Evolutionary conservation across 345 rosid species (phyloP), one percentile per base, ranked within the genome.

Genomic region (Angophora floribunda): DNA sequence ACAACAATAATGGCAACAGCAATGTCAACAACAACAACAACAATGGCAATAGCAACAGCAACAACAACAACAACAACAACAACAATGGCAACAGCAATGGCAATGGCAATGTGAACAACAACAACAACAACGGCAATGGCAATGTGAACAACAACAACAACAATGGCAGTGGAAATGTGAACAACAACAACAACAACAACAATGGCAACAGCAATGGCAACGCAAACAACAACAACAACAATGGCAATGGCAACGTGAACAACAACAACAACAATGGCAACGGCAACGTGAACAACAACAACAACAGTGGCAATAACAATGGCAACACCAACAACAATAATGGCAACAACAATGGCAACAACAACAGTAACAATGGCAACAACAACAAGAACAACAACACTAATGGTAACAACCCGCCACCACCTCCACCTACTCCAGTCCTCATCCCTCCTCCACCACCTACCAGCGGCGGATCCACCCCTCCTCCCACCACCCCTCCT

Each of bases 381-480:
- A 55, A 55, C 61, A 55, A 55, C 61, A 11, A 55, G 61, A 55
- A 55, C 61, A 55, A 22, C 61, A 55, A 55, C 61, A 55, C 21
- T 8, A 55, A 55, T 55, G 61, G 61, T 26, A 9, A 55, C 61
- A 55, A 16, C 70, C 85, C 9, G 9, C 85, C 19, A 16, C 87
- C 24, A 36, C 70, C 6, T 0, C 6, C 61, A 36, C 4, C 41
- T 36, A 36, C 41, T 36, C 41, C 41, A 36, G 41, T 36, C 41
- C 41, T 36, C 61, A 1, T 9, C 17, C 86, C 87, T 52, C 82
- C 90, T 4, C 57, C 88, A 1, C 53, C 94, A 1, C 17, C 90
- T 57, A 88, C 89, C 0, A 19, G 85, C 41, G 41, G 41, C 41
- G 41, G 41, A 36, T 36, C 41, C 41, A 36, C 41, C 41, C 41